Percentiles rank a stretch among this genome's conserved stretches.
Conservation (phyloP, 345 rosid genomes). For the Arabidopsis suecica region DNA sequence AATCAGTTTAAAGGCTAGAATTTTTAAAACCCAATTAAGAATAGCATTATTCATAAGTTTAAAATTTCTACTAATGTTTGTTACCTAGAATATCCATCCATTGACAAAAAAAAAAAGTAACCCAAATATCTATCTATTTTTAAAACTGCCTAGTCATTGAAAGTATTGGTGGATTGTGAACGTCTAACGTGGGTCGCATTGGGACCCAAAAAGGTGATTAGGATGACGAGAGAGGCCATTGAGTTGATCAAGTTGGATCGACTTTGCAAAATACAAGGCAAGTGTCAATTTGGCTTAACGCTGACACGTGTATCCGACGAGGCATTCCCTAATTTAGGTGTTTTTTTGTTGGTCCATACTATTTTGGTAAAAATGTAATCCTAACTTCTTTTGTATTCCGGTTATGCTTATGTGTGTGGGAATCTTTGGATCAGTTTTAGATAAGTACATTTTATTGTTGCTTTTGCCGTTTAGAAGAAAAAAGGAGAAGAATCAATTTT, state of each 20-base stretch:
- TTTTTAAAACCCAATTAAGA: too few relatives aligned
- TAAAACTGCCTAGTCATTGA: constrained; percentile 17
- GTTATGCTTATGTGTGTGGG: neutral
- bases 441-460: neutral
- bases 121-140: neutral
- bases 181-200: neutral
- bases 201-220: constrained; percentile 20
- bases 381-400: constrained; percentile 11
- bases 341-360: constrained; percentile 21
- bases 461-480: neutral
- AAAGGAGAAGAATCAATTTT: neutral
- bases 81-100: too few relatives aligned
- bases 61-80: too few relatives aligned
- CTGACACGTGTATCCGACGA: constrained; percentile 38
- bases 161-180: constrained; percentile 16
- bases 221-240: constrained; percentile 23
- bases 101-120: neutral
- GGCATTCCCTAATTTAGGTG: constrained; percentile 14
- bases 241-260: constrained; percentile 30
- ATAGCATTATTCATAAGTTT: too few relatives aligned
- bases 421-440: constrained; percentile 20
- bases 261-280: constrained; percentile 36
- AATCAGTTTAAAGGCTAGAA: too few relatives aligned
- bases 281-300: constrained; percentile 30
- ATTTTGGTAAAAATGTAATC: constrained; percentile 26